These are phyloP conservation scores for Sarocladiaceae sp. DNA, from an alignment of 2,329 filamentous ascomycete species.

Conservation along the genomic window DNA sequence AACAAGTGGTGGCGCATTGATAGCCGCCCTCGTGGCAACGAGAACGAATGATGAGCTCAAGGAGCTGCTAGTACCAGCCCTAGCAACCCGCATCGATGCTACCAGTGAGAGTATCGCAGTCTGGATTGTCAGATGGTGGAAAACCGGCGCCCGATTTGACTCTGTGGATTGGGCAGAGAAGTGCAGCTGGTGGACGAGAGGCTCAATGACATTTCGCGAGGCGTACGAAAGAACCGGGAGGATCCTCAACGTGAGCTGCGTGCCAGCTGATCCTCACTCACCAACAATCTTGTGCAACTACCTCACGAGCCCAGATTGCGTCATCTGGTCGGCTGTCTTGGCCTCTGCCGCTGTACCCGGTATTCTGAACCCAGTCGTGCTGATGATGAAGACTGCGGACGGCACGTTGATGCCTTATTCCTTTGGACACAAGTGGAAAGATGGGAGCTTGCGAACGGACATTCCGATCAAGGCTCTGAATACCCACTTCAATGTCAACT, in stretches of 20 bases:
- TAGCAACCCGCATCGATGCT: constrained; percentile 80
- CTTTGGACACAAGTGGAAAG: constrained; percentile 99
- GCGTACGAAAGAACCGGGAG: constrained; percentile 91
- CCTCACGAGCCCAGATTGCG: constrained; percentile 90
- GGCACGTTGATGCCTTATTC: constrained; percentile 83
- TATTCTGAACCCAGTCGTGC: constrained; percentile 89
- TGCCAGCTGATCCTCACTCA: constrained; percentile 92
- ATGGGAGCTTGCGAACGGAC: constrained; percentile 88
- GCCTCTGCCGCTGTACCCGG: constrained; percentile 94
- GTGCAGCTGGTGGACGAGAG: constrained; percentile 85
- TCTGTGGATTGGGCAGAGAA: constrained; percentile 84
- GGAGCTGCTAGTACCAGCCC: constrained; percentile 75
- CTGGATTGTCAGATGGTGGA: constrained; percentile 85
- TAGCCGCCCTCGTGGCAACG: constrained; percentile 83
- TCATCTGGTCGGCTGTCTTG: constrained; percentile 95
- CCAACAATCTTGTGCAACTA: constrained; percentile 92
- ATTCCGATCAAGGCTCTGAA: constrained; percentile 94
- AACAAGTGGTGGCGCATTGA: constrained; percentile 87
- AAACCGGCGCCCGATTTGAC: constrained; percentile 90
- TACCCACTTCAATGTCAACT: constrained; percentile 97
- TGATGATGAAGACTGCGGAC: constrained; percentile 80
- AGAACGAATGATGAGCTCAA: constrained; percentile 90
- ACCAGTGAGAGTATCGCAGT: constrained; percentile 73
- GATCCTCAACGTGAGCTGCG: constrained; percentile 92
- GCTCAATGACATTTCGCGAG: constrained; percentile 90